Evolutionary conservation across 805 yeast genomes (phyloP).

Genomic region (Zygosaccharomyces siamensis): DNA sequence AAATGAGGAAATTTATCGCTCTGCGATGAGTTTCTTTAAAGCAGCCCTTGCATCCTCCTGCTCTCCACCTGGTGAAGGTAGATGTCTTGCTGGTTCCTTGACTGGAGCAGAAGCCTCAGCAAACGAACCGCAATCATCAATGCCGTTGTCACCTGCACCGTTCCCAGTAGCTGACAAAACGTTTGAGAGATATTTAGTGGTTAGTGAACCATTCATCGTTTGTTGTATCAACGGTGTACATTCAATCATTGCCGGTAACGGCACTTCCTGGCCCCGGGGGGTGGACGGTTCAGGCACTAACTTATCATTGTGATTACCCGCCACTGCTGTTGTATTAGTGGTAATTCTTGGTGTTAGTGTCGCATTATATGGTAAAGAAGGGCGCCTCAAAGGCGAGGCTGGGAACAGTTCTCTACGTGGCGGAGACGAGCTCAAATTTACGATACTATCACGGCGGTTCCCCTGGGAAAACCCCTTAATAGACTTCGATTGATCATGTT

Average conservation of each 20-base stretch:
- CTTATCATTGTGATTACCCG: slow-evolving; percentile 1
- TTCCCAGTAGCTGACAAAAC: slow-evolving; percentile 9
- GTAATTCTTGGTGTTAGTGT: background rate
- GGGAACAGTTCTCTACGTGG: slow-evolving; percentile 6
- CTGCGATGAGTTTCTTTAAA: slow-evolving; percentile 28
- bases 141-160: background rate
- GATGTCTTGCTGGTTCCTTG: slow-evolving; percentile 7
- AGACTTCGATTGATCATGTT: slow-evolving; percentile 4
- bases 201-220: slow-evolving; percentile 31
- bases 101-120: background rate
- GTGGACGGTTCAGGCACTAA: slow-evolving; percentile 16
- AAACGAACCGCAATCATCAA: background rate
- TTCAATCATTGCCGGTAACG: slow-evolving; percentile 20
- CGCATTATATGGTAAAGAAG: slow-evolving; percentile 6
- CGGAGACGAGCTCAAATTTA: slow-evolving; percentile 5
- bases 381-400: slow-evolving; percentile 1
- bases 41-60: slow-evolving; percentile 33
- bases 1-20: slow-evolving; percentile 13
- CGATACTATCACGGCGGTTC: background rate
- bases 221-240: slow-evolving; percentile 34
- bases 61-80: slow-evolving; percentile 8
- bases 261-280: slow-evolving; percentile 15
- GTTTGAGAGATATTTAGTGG: slow-evolving; percentile 17
- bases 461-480: background rate
- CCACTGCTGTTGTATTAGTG: background rate